These are phyloP conservation scores for Colletotrichum sidae DNA, from an alignment of 2,329 filamentous ascomycete species.

Conservation along the genomic window DNA sequence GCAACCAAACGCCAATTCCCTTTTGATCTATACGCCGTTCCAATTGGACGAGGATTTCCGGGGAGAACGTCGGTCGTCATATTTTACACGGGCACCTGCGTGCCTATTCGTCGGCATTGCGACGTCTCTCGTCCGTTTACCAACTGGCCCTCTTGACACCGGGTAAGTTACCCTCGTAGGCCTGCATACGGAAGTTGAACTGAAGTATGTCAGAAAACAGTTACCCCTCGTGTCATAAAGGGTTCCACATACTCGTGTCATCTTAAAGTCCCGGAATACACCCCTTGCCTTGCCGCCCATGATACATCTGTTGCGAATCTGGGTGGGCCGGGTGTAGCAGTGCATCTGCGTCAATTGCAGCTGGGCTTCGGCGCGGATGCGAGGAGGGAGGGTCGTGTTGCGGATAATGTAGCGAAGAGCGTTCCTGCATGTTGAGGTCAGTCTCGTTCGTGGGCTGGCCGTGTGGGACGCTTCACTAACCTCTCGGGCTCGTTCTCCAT, in stretches of 20 bases:
- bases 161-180: conserved; percentile 84
- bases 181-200: conserved; percentile 95
- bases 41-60: neutral
- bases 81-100: conserved; percentile 16
- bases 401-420: conserved; percentile 92
- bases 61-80: neutral
- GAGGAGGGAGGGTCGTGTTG: conserved; percentile 86
- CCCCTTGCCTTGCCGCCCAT: conserved; percentile 90
- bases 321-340: conserved; percentile 90
- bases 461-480: conserved; percentile 56
- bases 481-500: conserved; percentile 88
- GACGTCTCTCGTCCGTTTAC: conserved; percentile 63
- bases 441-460: neutral
- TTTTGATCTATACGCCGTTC: neutral
- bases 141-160: conserved; percentile 97
- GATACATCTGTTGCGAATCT: conserved; percentile 94
- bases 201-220: conserved; percentile 52
- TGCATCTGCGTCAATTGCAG: conserved; percentile 96
- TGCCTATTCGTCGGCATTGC: conserved; percentile 4
- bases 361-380: conserved; percentile 90
- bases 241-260: conserved; percentile 80
- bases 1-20: conserved; percentile 18
- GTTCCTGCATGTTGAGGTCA: conserved; percentile 71
- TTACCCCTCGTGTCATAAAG: neutral
- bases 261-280: conserved; percentile 92